Conservation (phyloP, 2,329 filamentous ascomycete species). For the Cladosporium sp. region DNA sequence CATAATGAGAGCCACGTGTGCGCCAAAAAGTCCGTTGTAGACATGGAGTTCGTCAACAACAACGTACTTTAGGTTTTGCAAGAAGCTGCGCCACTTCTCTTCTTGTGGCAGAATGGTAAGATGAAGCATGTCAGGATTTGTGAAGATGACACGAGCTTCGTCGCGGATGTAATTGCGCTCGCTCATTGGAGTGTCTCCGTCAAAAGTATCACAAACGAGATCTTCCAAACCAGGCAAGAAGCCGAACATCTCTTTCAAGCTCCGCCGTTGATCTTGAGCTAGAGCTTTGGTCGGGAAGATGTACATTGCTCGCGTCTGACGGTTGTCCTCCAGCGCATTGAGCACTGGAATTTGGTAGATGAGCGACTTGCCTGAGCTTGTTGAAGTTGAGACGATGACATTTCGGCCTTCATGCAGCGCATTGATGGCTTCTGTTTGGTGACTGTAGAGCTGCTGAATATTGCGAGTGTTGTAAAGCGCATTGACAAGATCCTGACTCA, state of each 20-base stretch:
- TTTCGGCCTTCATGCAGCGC: conserved; percentile 77
- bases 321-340: conserved; percentile 78
- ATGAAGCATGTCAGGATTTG: conserved; percentile 97
- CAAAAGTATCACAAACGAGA: conserved; percentile 85
- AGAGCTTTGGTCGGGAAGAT: conserved; percentile 98
- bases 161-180: conserved; percentile 80
- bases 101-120: conserved; percentile 92
- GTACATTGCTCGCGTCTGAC: conserved; percentile 83
- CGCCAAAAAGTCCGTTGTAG: conserved; percentile 92
- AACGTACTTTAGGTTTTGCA: conserved; percentile 88
- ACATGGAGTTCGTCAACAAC: conserved; percentile 87
- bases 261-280: conserved; percentile 89
- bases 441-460: conserved; percentile 83
- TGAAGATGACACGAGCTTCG: conserved; percentile 90
- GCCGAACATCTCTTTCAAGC: conserved; percentile 78
- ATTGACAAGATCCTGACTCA: conserved; percentile 93
- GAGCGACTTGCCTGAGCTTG: conserved; percentile 94
- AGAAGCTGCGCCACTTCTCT: conserved; percentile 80
- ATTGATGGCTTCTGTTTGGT: conserved; percentile 94
- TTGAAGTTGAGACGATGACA: conserved; percentile 92
- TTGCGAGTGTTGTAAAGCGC: conserved; percentile 89
- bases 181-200: conserved; percentile 86
- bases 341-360: conserved; percentile 96
- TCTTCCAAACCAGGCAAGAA: conserved; percentile 79
- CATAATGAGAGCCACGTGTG: conserved; percentile 95